Evolutionary conservation across 768 basidiomycete genomes (phyloP).

Genomic region (Rhodosporidiobolus odoratus): DNA sequence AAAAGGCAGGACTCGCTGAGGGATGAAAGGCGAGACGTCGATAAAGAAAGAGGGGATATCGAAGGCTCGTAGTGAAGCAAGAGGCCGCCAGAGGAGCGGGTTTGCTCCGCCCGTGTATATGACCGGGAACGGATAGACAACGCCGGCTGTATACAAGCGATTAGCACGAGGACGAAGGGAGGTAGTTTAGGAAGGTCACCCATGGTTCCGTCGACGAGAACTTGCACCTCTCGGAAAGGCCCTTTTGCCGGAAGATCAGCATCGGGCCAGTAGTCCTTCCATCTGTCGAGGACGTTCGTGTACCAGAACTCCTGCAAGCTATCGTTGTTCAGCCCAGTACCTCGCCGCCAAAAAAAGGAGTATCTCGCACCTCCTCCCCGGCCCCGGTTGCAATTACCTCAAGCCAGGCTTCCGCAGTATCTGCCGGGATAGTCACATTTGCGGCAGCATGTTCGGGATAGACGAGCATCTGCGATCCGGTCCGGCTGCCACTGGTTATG

Average conservation of each 20-base stretch:
- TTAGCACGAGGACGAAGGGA: background rate
- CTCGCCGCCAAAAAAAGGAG: background rate
- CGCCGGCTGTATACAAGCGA: background rate
- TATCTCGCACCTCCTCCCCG: background rate
- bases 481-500: conserved; percentile 1
- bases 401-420: conserved; percentile 1
- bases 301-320: conserved; percentile 24
- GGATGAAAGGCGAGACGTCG: conserved; percentile 13
- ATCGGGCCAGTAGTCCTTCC: background rate
- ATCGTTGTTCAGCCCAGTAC: background rate
- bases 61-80: conserved; percentile 14
- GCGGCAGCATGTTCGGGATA: conserved; percentile 1
- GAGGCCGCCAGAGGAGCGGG: conserved; percentile 22
- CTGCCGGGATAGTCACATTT: background rate
- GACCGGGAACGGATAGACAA: conserved; percentile 21
- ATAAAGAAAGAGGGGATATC: conserved; percentile 9
- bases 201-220: conserved; percentile 15
- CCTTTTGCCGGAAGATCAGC: conserved; percentile 7
- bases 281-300: background rate
- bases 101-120: conserved; percentile 24
- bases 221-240: conserved; percentile 20
- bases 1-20: background rate
- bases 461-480: conserved; percentile 16
- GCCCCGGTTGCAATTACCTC: background rate
- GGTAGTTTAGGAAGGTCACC: background rate